Conservation (phyloP, 768 basidiomycete species). For the Rickenella mellea region DNA sequence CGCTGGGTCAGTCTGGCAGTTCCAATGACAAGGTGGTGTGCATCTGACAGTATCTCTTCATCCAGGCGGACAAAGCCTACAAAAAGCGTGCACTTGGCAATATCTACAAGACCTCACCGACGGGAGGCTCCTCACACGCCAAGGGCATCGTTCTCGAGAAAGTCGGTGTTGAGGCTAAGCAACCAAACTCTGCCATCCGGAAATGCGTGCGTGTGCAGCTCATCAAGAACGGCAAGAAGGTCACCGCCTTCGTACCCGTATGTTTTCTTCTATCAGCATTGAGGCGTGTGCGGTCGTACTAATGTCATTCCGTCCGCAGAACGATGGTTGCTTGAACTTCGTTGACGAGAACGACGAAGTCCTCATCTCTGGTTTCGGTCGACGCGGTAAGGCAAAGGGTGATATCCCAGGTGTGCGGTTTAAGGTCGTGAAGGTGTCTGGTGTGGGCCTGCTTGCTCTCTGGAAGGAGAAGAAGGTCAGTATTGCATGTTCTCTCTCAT, state of each 20-base stretch:
- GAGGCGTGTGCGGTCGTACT: not conserved
- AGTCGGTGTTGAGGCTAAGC: constrained; percentile 99
- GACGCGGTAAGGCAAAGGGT: constrained; percentile 99
- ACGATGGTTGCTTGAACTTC: constrained; percentile 96
- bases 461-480: constrained; percentile 99
- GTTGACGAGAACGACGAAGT: constrained; percentile 99
- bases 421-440: constrained; percentile 99
- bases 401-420: constrained; percentile 99
- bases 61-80: constrained; percentile 92
- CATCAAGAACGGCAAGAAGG: constrained; percentile 99
- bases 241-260: constrained; percentile 98
- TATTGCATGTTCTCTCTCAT: constrained; percentile 4
- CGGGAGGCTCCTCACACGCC: constrained; percentile 98
- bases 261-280: constrained; percentile 22
- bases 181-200: constrained; percentile 99
- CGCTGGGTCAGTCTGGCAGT: constrained; percentile 69
- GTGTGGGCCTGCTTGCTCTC: constrained; percentile 93
- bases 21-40: constrained; percentile 1
- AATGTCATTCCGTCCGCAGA: constrained; percentile 33
- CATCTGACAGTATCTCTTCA: constrained; percentile 11
- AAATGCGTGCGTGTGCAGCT: constrained; percentile 99
- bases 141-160: constrained; percentile 99
- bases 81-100: constrained; percentile 99
- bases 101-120: constrained; percentile 99
- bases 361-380: constrained; percentile 99